Evolutionary conservation across 163 green algal species (phyloP).

Genomic region (Coccomyxa subellipsoidea): DNA sequence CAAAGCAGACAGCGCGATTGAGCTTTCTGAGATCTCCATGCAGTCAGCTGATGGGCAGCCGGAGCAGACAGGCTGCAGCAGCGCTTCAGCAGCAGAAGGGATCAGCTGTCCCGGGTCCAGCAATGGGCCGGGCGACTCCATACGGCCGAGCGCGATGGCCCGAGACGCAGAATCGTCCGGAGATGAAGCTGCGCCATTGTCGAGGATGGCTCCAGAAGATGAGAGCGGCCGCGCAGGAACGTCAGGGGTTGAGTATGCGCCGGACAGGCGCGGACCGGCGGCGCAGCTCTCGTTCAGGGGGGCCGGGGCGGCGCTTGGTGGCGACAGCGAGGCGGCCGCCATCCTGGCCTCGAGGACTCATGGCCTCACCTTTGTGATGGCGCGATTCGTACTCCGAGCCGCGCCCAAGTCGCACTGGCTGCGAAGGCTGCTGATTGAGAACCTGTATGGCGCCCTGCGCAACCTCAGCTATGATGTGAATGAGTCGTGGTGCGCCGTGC

Average conservation of each 20-base stretch:
- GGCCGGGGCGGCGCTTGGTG: neutral
- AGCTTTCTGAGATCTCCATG: too few species aligned
- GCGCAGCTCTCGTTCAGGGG: neutral
- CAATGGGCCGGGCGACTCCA: too few species aligned
- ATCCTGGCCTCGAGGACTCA: neutral
- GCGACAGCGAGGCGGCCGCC: neutral
- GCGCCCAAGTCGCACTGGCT: neutral
- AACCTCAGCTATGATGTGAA: neutral
- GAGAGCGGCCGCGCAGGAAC: too few species aligned
- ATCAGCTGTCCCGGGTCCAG: neutral
- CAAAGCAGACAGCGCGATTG: too few species aligned
- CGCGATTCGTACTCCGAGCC: neutral
- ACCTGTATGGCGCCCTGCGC: neutral
- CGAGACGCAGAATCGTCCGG: too few species aligned
- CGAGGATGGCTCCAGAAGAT: too few species aligned
- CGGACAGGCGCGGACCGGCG: too few species aligned
- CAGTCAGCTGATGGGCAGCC: too few species aligned
- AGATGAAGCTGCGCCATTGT: too few species aligned
- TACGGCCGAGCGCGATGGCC: too few species aligned
- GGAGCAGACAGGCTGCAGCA: too few species aligned
- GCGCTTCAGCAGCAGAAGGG: neutral
- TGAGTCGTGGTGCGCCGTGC: neutral
- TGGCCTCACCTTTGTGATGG: constrained; percentile 2
- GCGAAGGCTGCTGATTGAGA: neutral
- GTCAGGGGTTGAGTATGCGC: too few species aligned